Base-by-base conservation (phyloP, 140 eudicot genomes). In the Anethum foeniculum region DNA sequence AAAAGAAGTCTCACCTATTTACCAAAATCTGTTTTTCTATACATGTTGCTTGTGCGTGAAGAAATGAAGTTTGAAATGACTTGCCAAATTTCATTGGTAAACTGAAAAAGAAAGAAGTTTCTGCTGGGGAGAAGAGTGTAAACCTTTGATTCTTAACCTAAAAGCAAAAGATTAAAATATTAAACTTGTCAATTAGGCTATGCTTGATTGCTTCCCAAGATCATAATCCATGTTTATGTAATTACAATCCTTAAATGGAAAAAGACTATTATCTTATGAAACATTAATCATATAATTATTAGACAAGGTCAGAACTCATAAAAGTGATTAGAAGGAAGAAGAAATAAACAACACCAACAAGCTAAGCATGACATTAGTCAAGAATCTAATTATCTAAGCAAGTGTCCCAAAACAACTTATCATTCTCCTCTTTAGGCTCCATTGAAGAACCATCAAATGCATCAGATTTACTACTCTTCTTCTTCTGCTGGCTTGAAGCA, bases 361-460 rank as follows among this genome's bases (percentile, higher is more conserved):
- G 34, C 65, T 62, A 62, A 14, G 36, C 36, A 27, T 62, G 36
- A 0, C 27, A 27, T 48, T 25, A 28, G 1, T 62, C 43, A 85
- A 77, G 89, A 86, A 6, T 86, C 89, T 87, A 88, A 86, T 89
- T 84, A 6, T 87, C 88, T 87, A 88, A 88, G 43, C 92, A 88
- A 77, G 92, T 64, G 77, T 88, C 92, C 92, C 92, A 88, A 54
- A 88, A 88, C 15, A 83, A 84, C 85, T 83, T 88, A 80, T 85
- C 88, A 52, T 82, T 84, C 44, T 68, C 44, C 74, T 30, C 74
- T 76, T 88, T 79, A 52, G 68, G 44, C 81, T 62, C 75, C 52
- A 60, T 30, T 34, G 41, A 23, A 74, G 78, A 74, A 28, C n/a
- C 43, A 14, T 34, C 44, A 15, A 68, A 4, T 28, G 44, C 44